Percentiles rank a stretch among this genome's conserved stretches.
Conservation (phyloP, 163 green algal species). For the Chlamydomonas reinhardtii region DNA sequence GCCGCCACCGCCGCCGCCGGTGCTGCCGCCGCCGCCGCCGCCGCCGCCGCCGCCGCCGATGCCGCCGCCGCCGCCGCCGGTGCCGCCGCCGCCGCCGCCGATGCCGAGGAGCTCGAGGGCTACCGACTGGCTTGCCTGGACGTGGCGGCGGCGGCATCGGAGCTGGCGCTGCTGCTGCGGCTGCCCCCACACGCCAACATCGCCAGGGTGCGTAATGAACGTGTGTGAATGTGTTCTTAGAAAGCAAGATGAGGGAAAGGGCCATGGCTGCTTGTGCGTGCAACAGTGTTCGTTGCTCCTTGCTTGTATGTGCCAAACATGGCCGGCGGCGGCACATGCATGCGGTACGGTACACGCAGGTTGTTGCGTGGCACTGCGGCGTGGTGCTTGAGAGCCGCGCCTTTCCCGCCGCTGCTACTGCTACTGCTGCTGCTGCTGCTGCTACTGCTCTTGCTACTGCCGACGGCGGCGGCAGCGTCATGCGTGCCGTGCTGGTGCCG, state of each 20-base stretch:
- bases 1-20: too few relatives aligned
- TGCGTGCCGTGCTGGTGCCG: too few relatives aligned
- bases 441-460: neutral
- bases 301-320: too few relatives aligned
- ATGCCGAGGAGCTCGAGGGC: neutral
- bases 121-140: neutral
- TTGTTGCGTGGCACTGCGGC: neutral
- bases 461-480: too few relatives aligned
- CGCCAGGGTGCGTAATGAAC: neutral
- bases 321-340: too few relatives aligned
- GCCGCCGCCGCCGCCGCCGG: neutral
- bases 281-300: neutral
- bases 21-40: too few relatives aligned
- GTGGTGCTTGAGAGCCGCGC: neutral
- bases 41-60: neutral
- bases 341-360: neutral
- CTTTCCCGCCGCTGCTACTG: neutral
- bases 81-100: neutral
- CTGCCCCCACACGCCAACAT: slow-evolving; percentile 6
- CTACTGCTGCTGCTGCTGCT: too few relatives aligned
- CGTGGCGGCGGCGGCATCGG: neutral
- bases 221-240: too few relatives aligned
- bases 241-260: too few relatives aligned
- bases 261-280: too few relatives aligned
- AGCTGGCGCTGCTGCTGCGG: neutral